Conservation (phyloP, 1,139 yeast species). For the Tardiomyces depauwii region DNA sequence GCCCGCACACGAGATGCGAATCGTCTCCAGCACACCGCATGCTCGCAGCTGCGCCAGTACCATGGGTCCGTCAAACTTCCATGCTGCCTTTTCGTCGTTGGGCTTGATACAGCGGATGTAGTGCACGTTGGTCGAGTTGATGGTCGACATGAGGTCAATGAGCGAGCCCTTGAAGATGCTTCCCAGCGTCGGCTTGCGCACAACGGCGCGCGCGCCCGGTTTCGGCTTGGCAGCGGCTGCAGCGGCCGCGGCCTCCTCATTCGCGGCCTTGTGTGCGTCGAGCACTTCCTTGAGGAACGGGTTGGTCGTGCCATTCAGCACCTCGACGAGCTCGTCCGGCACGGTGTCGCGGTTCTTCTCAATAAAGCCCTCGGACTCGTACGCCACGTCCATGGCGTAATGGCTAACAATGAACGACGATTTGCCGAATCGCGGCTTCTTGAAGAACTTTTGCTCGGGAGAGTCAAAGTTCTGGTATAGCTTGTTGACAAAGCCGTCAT, state of each 20-base stretch:
- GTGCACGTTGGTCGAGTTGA: slow-evolving; percentile 89
- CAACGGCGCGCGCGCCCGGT: slow-evolving; percentile 30
- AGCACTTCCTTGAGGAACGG: slow-evolving; percentile 53
- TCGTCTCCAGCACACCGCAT: slow-evolving; percentile 97
- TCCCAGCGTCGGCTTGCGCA: slow-evolving; percentile 86
- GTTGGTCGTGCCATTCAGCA: slow-evolving; percentile 59
- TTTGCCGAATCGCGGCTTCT: slow-evolving; percentile 91
- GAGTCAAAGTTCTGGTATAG: slow-evolving; percentile 78
- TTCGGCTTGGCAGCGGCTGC: slow-evolving; percentile 26
- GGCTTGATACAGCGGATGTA: slow-evolving; percentile 97
- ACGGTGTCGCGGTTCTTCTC: slow-evolving; percentile 97
- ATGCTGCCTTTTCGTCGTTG: slow-evolving; percentile 84
- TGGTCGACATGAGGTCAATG: slow-evolving; percentile 86
- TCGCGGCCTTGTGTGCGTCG: slow-evolving; percentile 50
- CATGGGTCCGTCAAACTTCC: slow-evolving; percentile 95
- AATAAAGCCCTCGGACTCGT: slow-evolving; percentile 89
- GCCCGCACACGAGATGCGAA: slow-evolving; percentile 94
- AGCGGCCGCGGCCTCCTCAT: slow-evolving; percentile 42
- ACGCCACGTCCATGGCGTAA: slow-evolving; percentile 89
- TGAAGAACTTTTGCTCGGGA: slow-evolving; percentile 72
- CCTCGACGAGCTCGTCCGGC: slow-evolving; percentile 89
- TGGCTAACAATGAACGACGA: slow-evolving; percentile 84
- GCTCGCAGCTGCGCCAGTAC: slow-evolving; percentile 92
- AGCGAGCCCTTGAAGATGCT: slow-evolving; percentile 87
- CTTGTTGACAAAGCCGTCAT: slow-evolving; percentile 85